phyloP scores from a whole-genome alignment of 176 grass and related monocot species.

The Lolium rigidum region DNA sequence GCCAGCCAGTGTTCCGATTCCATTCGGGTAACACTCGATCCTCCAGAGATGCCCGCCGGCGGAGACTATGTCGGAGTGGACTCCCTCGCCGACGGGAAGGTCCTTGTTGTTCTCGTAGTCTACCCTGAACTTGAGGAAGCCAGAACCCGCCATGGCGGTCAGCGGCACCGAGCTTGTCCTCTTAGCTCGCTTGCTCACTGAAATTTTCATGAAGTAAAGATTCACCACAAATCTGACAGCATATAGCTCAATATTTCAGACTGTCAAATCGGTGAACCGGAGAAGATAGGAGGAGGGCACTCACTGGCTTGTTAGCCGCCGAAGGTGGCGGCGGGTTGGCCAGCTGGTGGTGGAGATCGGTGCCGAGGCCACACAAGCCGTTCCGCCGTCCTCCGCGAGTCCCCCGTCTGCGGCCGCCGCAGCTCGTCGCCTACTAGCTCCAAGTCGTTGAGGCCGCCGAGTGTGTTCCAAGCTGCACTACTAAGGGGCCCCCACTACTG shows the following conservation, averaged over 20 bases:
- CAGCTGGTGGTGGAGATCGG: too few relatives aligned
- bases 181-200: background rate
- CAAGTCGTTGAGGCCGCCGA: too few relatives aligned
- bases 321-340: background rate
- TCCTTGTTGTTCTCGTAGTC: background rate
- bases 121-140: background rate
- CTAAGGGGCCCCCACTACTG: too few relatives aligned
- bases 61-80: background rate
- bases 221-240: too few relatives aligned
- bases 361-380: too few relatives aligned
- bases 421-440: too few relatives aligned
- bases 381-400: too few relatives aligned
- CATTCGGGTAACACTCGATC: background rate
- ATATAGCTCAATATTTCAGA: too few relatives aligned
- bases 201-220: too few relatives aligned
- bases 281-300: background rate
- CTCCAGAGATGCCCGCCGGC: background rate
- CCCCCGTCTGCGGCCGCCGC: too few relatives aligned
- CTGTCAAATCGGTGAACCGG: background rate
- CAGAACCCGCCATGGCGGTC: background rate
- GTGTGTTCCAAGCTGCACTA: too few relatives aligned
- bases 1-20: background rate
- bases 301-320: background rate
- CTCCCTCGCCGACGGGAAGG: background rate
- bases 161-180: background rate